These are phyloP conservation scores for Ulota crispa DNA, from an alignment of 225 moss, liverwort and hornwort genomes.

Conservation along the genomic window DNA sequence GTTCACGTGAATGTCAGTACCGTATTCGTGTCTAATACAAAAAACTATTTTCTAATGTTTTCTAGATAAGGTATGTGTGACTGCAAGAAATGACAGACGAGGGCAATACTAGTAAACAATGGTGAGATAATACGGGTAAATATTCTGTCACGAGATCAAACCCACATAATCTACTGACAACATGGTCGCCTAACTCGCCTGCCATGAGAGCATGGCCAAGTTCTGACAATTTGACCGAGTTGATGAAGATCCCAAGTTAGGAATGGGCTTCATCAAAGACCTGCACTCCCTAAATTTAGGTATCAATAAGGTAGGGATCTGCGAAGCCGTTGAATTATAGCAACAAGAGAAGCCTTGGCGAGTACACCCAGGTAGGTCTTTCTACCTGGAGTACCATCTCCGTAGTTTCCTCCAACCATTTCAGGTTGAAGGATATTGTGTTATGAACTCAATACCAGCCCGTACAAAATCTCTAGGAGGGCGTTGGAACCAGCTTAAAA, in stretches of 20 bases:
- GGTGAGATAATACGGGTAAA: neutral
- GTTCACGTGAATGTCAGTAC: neutral
- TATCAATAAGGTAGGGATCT: constrained; percentile 15
- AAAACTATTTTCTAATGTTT: neutral
- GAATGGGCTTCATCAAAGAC: constrained; percentile 14
- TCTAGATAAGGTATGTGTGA: constrained; percentile 3
- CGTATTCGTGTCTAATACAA: neutral
- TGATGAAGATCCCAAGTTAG: neutral
- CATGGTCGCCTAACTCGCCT: constrained; percentile 6
- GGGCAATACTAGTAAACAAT: constrained; percentile 7
- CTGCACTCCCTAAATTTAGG: neutral
- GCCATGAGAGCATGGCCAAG: constrained; percentile 33
- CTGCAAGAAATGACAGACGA: neutral
- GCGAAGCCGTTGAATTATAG: neutral
- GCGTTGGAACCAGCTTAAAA: neutral
- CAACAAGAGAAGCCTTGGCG: neutral
- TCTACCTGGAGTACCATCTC: constrained; percentile 20
- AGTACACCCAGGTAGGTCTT: constrained; percentile 12
- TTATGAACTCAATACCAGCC: neutral
- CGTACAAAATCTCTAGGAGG: neutral
- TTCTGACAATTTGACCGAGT: constrained; percentile 19
- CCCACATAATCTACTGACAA: constrained; percentile 24
- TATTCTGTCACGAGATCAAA: constrained; percentile 23
- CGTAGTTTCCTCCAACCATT: constrained; percentile 1
- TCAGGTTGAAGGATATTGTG: constrained; percentile 2